Percentiles rank a stretch among this genome's conserved stretches.
phyloP scores from a whole-genome alignment of 1,284 basidiomycete species.

The Ganoderma lucidum region DNA sequence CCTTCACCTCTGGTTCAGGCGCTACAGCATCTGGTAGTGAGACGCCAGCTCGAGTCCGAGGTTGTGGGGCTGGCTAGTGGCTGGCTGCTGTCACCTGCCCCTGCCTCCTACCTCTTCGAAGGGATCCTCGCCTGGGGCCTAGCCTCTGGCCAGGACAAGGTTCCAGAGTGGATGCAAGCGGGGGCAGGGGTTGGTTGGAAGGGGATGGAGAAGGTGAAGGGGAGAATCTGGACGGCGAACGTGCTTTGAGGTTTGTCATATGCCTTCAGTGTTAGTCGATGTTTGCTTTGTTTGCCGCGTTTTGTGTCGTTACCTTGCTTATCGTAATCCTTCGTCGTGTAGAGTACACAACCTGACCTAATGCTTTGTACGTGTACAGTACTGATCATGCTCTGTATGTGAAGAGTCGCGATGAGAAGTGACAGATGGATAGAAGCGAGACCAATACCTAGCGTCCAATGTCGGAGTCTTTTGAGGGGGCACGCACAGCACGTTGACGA shows the following conservation, averaged over 20 bases:
- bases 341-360: constrained; percentile 28
- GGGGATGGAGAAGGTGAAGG: not conserved
- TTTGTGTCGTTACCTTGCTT: constrained; percentile 21
- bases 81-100: not conserved
- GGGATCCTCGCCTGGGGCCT: not conserved
- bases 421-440: not conserved
- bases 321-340: constrained; percentile 23
- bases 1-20: constrained; percentile 61
- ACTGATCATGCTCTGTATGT: constrained; percentile 6
- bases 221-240: not conserved
- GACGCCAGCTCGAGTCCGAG: constrained; percentile 6
- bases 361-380: constrained; percentile 23
- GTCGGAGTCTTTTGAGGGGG: not conserved
- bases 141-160: not conserved
- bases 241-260: constrained; percentile 8
- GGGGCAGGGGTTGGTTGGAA: not conserved
- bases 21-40: constrained; percentile 36
- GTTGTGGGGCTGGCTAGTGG: not conserved
- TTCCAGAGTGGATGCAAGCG: not conserved
- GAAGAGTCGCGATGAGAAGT: constrained; percentile 4
- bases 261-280: constrained; percentile 8
- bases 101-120: not conserved
- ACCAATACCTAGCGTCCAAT: not conserved
- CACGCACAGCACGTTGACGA: not conserved
- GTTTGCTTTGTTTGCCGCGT: constrained; percentile 22